These are phyloP conservation scores for Yamadazyma epiphylla DNA, from an alignment of 1,139 yeast species.

Conservation along the genomic window DNA sequence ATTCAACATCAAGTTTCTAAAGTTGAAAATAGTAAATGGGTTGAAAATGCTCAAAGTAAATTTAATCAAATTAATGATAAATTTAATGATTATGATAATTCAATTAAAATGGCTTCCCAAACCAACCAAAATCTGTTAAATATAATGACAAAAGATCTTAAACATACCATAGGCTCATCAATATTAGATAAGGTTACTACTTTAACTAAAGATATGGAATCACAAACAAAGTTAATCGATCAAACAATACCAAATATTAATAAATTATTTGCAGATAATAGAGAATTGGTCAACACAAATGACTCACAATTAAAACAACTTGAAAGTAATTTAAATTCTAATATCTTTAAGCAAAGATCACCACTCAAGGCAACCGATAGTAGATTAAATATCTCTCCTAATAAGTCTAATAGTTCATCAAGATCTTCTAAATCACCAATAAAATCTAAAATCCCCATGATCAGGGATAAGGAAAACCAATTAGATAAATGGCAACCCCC, in stretches of 20 bases:
- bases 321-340: neutral
- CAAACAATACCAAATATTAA: too few species aligned
- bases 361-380: conserved; percentile 6
- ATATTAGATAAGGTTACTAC: neutral
- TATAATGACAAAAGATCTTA: conserved; percentile 7
- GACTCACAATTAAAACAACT: neutral
- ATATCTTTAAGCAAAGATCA: conserved; percentile 1
- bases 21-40: conserved; percentile 11
- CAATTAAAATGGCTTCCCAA: conserved; percentile 2
- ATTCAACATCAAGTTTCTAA: conserved; percentile 8
- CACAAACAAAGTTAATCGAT: neutral
- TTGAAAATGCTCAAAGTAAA: conserved; percentile 4
- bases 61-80: conserved; percentile 5
- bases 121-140: conserved; percentile 6
- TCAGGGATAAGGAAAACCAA: conserved; percentile 13
- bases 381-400: too few species aligned
- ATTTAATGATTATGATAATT: conserved; percentile 4
- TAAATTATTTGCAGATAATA: neutral
- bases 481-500: too few species aligned
- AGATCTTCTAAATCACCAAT: conserved; percentile 3
- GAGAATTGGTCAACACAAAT: conserved; percentile 3
- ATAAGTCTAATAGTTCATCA: too few species aligned
- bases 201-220: conserved; percentile 2
- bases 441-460: conserved; percentile 8
- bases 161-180: conserved; percentile 5